Base-by-base conservation (phyloP, 495 filamentous ascomycete species). In the Peziza echinospora region DNA sequence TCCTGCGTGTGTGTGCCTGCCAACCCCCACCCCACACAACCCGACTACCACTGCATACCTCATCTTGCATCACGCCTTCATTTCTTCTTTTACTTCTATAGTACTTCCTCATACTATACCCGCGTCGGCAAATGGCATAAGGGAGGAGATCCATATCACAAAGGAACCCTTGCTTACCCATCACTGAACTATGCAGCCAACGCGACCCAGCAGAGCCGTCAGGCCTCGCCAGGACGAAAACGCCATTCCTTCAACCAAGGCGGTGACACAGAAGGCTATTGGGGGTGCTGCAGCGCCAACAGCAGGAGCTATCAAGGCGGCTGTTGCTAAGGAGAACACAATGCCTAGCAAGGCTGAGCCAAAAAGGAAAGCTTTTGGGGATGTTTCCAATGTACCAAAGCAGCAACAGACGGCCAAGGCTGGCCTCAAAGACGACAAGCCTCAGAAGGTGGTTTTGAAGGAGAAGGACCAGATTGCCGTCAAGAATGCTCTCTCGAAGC, bases 221-320 rank as follows among this genome's bases (percentile, higher is more conserved):
- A 73, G 72, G 58, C 67, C 74, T 49, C 68, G 69, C 53, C 70
- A 76, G 53, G 82, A 84, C 65, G 89, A 96, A 63, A 86, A 87
- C 60, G 67, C 67, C 21, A 67, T 73, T 17, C 62, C 71, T 41
- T 58, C 64, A 13, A 50, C 65, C 13, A 37, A 37, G 6, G 30
- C 30, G 13, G 19, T 17, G 30, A 37, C 30, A 3, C 6, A 13
- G 30, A 37, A 37, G 30, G 30, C 30, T 2, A n/a, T n/a, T n/a
- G n/a, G n/a, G n/a, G n/a, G n/a, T n/a, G n/a, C n/a, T n/a, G n/a
- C n/a, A n/a, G n/a, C n/a, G n/a, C n/a, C n/a, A n/a, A n/a, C n/a
- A n/a, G n/a, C n/a, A n/a, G n/a, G n/a, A n/a, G n/a, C n/a, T n/a
- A n/a, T n/a, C n/a, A n/a, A n/a, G n/a, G n/a, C n/a, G n/a, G n/a